These are phyloP conservation scores for Penicillium sp. DNA, from an alignment of 2,329 filamentous ascomycete genomes.

Conservation along the genomic window DNA sequence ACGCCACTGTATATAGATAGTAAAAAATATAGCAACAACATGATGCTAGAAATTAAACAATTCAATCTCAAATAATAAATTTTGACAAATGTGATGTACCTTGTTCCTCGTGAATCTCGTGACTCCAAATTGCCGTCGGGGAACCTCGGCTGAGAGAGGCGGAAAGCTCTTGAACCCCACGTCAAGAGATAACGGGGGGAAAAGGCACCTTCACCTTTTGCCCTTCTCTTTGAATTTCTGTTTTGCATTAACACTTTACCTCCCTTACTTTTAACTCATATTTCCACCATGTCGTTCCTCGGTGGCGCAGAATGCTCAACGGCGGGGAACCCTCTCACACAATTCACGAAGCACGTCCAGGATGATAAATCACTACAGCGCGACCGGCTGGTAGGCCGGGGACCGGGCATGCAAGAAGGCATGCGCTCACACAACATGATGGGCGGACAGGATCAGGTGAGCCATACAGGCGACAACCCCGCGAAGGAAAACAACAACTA, in stretches of 20 bases:
- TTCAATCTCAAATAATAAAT: neutral
- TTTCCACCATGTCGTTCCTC: slow-evolving; percentile 79
- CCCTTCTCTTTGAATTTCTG: neutral
- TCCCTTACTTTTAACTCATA: neutral
- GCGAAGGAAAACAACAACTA: slow-evolving; percentile 3
- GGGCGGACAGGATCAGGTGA: slow-evolving; percentile 70
- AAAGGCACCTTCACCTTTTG: neutral
- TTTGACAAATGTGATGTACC: neutral
- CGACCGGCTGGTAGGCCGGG: slow-evolving; percentile 77
- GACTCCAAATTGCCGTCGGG: slow-evolving; percentile 7
- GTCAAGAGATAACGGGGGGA: slow-evolving; percentile 15
- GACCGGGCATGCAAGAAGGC: slow-evolving; percentile 68
- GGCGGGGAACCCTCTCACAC: slow-evolving; percentile 89
- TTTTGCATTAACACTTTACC: neutral
- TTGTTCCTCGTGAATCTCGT: neutral
- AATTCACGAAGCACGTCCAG: slow-evolving; percentile 95
- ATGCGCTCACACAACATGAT: slow-evolving; percentile 72
- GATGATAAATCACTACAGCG: slow-evolving; percentile 94
- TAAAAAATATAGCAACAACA: neutral
- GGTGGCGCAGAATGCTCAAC: slow-evolving; percentile 96
- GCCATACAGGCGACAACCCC: slow-evolving; percentile 1
- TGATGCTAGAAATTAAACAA: neutral
- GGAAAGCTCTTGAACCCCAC: slow-evolving; percentile 26
- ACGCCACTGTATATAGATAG: neutral
- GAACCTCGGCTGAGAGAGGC: slow-evolving; percentile 25